These are phyloP conservation scores for Geum urbanum DNA, from an alignment of 306 rosid genomes.

Conservation along the genomic window DNA sequence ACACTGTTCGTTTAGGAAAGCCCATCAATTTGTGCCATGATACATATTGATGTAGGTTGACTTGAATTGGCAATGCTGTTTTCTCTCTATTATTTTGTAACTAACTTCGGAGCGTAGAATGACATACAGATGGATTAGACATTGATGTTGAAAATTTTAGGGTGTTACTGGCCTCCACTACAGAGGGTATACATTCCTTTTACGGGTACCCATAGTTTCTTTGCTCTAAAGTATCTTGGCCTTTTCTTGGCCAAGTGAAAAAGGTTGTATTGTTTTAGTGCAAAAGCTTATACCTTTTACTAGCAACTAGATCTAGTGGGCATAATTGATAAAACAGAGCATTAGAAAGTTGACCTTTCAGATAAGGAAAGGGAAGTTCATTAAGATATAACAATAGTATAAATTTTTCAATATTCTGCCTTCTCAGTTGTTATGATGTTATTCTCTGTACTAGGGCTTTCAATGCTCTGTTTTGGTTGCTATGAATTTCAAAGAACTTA, in stretches of 20 bases:
- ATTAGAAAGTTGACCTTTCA: neutral
- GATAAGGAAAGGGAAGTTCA: neutral
- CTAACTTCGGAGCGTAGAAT: no score
- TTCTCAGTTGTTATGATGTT: neutral
- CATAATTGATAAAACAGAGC: neutral
- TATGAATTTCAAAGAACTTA: neutral
- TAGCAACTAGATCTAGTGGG: neutral
- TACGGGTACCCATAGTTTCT: neutral
- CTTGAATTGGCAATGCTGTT: no score
- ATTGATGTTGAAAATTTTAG: neutral
- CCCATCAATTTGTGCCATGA: no score
- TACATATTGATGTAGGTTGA: no score
- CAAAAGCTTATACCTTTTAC: neutral
- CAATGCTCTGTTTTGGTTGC: neutral
- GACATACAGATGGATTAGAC: neutral
- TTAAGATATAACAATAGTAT: neutral
- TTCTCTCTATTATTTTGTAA: neutral
- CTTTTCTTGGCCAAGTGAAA: neutral
- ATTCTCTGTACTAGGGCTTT: constrained; percentile 5
- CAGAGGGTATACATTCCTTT: neutral
- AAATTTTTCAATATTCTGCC: neutral
- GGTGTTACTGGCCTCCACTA: neutral
- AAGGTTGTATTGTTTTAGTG: neutral
- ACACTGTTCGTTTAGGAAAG: no score
- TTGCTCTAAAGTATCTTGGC: neutral